These are phyloP conservation scores for Aspergillus haitiensis DNA, from an alignment of 495 filamentous ascomycete species.

Conservation along the genomic window DNA sequence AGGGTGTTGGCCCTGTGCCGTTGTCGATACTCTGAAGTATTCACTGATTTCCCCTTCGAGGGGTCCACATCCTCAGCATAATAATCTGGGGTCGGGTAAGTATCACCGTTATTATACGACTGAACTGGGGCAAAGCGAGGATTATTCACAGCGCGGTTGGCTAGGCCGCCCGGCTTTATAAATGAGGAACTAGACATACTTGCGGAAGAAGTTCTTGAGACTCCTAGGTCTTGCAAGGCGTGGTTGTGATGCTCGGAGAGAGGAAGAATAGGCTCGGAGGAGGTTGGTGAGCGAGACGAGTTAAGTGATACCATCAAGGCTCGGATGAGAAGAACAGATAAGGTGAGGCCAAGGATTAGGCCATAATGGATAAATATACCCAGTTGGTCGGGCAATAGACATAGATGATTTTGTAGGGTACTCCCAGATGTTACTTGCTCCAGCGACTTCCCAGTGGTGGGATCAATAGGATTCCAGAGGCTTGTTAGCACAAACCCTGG, in stretches of 20 bases:
- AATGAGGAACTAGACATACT: conserved; percentile 43
- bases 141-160: conserved; percentile 34
- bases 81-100: conserved; percentile 33
- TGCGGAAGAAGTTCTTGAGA: conserved; percentile 34
- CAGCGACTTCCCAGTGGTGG: conserved; percentile 55
- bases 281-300: conserved; percentile 17
- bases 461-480: conserved; percentile 85
- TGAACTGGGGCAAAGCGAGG: conserved; percentile 29
- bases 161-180: conserved; percentile 32
- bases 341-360: conserved; percentile 57
- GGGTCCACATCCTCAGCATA: conserved; percentile 22
- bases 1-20: too few species aligned
- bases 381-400: conserved; percentile 85
- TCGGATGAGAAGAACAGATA: conserved; percentile 59
- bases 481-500: conserved; percentile 88
- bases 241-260: conserved; percentile 33
- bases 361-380: conserved; percentile 78
- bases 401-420: conserved; percentile 86
- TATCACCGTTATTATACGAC: conserved; percentile 15
- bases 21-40: conserved; percentile 1
- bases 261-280: conserved; percentile 36
- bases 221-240: conserved; percentile 14
- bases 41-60: conserved; percentile 26
- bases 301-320: conserved; percentile 53
- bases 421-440: conserved; percentile 32